Conservation (phyloP, 352 stramenopile genomes). For the Globisporangium irregulare region DNA sequence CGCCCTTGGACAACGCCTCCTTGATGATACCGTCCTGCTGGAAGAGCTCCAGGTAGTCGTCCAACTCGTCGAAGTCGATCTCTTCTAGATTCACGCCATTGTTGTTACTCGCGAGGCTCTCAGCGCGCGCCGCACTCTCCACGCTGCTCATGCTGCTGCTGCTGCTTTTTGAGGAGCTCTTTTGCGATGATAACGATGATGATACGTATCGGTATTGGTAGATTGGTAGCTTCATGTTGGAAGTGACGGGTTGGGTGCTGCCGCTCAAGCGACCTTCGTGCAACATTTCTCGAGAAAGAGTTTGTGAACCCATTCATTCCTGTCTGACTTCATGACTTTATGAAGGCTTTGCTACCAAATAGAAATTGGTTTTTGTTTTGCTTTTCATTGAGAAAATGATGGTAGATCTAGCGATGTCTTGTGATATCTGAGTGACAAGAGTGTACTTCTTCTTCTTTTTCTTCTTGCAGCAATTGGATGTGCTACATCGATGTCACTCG, state of each 20-base stretch:
- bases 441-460: neutral
- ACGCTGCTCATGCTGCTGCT: constrained; percentile 9
- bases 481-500: neutral
- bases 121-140: neutral
- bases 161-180: neutral
- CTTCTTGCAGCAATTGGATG: neutral
- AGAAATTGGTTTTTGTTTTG: neutral
- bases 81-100: constrained; percentile 70
- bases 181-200: neutral
- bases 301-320: neutral
- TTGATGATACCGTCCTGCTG: constrained; percentile 93
- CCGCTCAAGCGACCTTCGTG: constrained; percentile 7
- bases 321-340: neutral
- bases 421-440: neutral
- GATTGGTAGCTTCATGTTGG: constrained; percentile 4
- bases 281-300: neutral
- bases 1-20: constrained; percentile 86
- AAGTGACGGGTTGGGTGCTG: neutral
- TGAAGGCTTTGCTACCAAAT: neutral
- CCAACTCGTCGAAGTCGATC: constrained; percentile 92
- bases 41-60: constrained; percentile 94
- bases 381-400: constrained; percentile 1
- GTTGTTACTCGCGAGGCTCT: constrained; percentile 1
- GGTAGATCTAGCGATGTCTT: neutral
- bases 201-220: neutral